These are phyloP conservation scores for Fusarium sp. DNA, from an alignment of 2,329 filamentous ascomycete genomes.

Conservation along the genomic window DNA sequence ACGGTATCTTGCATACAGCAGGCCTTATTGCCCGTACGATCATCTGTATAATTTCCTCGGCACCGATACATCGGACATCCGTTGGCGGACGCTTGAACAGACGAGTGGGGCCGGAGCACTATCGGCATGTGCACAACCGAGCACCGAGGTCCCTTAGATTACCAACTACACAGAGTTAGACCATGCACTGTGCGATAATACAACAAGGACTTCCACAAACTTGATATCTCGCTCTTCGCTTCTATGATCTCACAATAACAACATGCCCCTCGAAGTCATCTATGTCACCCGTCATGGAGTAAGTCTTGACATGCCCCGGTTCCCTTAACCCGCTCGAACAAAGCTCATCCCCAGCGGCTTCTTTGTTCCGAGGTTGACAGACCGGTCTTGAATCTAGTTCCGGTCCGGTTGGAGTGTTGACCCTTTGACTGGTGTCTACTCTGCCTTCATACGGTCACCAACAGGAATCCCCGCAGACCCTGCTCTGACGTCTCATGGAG, in stretches of 20 bases:
- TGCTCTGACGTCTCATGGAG: conserved; percentile 85
- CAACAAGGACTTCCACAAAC: not conserved
- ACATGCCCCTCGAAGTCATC: conserved; percentile 74
- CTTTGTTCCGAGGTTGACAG: conserved; percentile 25
- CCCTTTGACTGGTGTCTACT: conserved; percentile 80
- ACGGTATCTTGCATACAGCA: not conserved
- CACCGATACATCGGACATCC: conserved; percentile 10
- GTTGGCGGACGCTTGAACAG: not conserved
- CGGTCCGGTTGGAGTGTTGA: conserved; percentile 91
- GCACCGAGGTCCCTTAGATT: conserved; percentile 35
- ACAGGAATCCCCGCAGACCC: conserved; percentile 91
- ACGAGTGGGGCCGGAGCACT: conserved; percentile 25
- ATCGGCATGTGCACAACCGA: conserved; percentile 27
- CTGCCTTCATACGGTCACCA: conserved; percentile 75
- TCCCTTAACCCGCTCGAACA: not conserved
- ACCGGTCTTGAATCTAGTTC: conserved; percentile 66
- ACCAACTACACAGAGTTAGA: not conserved
- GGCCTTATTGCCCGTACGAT: not conserved
- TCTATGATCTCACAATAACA: not conserved
- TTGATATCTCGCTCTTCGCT: not conserved
- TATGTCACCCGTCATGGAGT: conserved; percentile 81
- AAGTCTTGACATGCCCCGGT: conserved; percentile 50
- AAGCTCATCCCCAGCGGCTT: not conserved
- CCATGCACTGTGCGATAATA: not conserved
- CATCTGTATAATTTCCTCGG: not conserved